These are phyloP conservation scores for Pichia kluyveri DNA, from an alignment of 805 yeast species.

Conservation along the genomic window DNA sequence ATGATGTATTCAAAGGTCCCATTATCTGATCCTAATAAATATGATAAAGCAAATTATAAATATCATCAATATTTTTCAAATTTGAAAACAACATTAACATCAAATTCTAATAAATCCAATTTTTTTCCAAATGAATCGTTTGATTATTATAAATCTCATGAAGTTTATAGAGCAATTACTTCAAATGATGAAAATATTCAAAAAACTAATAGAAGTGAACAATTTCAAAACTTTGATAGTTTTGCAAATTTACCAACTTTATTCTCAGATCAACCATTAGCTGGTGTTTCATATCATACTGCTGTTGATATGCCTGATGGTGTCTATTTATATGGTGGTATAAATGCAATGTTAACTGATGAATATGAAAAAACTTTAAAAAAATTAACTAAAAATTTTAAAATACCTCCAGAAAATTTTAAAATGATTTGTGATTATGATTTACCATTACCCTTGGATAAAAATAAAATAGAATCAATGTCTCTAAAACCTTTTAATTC, in stretches of 20 bases:
- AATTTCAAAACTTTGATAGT: conserved; percentile 11
- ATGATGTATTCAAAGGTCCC: conserved; percentile 12
- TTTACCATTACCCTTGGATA: conserved; percentile 38
- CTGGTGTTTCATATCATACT: conserved; percentile 36
- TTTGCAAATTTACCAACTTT: conserved; percentile 26
- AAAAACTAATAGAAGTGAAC: background rate
- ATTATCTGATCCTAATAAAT: conserved; percentile 2
- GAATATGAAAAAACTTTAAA: conserved; percentile 19
- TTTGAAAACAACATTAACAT: background rate
- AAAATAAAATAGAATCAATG: conserved; percentile 33
- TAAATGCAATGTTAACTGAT: conserved; percentile 14
- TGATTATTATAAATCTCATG: conserved; percentile 6
- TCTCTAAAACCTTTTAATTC: conserved; percentile 29
- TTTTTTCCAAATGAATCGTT: conserved; percentile 2
- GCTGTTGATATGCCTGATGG: conserved; percentile 30
- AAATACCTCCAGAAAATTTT: conserved; percentile 26
- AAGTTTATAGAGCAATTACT: conserved; percentile 7
- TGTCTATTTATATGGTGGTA: conserved; percentile 39
- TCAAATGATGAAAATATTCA: background rate
- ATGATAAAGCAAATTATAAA: conserved; percentile 5
- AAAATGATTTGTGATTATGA: conserved; percentile 25
- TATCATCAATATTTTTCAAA: conserved; percentile 19
- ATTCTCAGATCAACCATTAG: conserved; percentile 31
- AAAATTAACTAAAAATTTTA: conserved; percentile 24
- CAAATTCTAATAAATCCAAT: background rate